Evolutionary conservation across 139 green algal species (phyloP).

Genomic region (Coelastrella sp.): DNA sequence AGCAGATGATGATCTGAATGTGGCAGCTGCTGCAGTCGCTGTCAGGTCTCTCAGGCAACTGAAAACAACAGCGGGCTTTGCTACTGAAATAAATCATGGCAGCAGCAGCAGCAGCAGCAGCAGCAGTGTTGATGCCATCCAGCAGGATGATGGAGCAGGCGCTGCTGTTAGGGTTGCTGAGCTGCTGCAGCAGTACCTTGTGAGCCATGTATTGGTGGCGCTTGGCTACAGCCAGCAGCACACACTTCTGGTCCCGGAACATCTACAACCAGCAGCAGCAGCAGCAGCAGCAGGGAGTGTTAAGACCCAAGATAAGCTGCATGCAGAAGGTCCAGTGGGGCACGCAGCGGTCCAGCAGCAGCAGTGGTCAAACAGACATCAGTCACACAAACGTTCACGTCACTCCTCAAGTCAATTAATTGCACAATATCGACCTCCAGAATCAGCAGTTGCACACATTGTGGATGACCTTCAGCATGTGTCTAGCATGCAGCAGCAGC

Average conservation of each 20-base stretch:
- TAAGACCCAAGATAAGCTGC: no score
- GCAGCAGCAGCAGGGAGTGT: neutral
- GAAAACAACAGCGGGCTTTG: neutral
- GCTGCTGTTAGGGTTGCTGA: constrained; percentile 7
- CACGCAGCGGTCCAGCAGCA: no score
- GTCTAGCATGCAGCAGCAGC: neutral
- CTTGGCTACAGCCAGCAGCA: neutral
- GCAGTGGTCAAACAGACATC: neutral
- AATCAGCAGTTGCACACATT: no score
- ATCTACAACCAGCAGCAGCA: neutral
- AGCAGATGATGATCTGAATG: neutral
- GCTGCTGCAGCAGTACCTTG: neutral
- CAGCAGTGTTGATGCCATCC: neutral
- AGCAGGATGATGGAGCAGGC: neutral
- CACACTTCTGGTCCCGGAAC: neutral
- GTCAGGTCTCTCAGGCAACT: neutral
- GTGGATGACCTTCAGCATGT: no score
- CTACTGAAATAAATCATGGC: neutral
- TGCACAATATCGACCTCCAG: no score
- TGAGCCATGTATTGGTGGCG: neutral
- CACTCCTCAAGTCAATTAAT: no score
- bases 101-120: neutral
- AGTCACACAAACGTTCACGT: no score
- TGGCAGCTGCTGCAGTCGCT: neutral
- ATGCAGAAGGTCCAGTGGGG: no score